Evolutionary conservation across 1,139 yeast species (phyloP), one percentile per base, ranked within the genome.

Genomic region (Zhuliangozyma blackwelliae): DNA sequence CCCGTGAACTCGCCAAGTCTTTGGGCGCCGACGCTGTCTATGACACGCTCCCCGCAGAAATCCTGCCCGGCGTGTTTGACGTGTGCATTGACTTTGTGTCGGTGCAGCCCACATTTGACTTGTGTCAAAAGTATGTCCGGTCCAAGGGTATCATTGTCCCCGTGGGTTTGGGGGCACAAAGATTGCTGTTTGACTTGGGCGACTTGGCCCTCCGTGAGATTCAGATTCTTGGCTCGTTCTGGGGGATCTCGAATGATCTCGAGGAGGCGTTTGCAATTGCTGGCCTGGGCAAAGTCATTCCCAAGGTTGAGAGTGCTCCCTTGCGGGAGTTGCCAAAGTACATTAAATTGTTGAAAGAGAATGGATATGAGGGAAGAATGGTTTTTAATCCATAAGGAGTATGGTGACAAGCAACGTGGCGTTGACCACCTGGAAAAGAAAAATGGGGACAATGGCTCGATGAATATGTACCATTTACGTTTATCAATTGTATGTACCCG

Each of bases 201-300:
- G 60, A 63, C 28, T 55, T 66, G 47, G 68, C 60, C 12, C 46
- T 68, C 34, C 52, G 69, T 38, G 75, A 71, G 47, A 52, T 65
- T 25, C 53, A 55, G 35, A 47, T 70, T 28, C 47, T 60, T 26
- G 71, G 63, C 40, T 52, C 63, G 21, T 66, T 69, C 46, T 72
- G 75, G 40, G 77, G 77, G 12, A 60, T 65, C 8, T 59, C 70
- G 4, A 46, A 49, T 10, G 75, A 70, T 35, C 71, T 65, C 40
- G 47, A 51, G 12, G 73, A 70, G 42, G 58, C 63, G 31, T 56
- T 71, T 56, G 50, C 59, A 25, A 61, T 73, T 63, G 61, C 68
- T 25, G 48, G 56, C 4, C 43, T 50, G 38, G 74, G 73, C 5
- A 53, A 48, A 32, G 49, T 71, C 34, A 59, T 49, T 34, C 76